Conservation (phyloP, 2,329 filamentous ascomycete genomes). For the Ophiostoma sp. region DNA sequence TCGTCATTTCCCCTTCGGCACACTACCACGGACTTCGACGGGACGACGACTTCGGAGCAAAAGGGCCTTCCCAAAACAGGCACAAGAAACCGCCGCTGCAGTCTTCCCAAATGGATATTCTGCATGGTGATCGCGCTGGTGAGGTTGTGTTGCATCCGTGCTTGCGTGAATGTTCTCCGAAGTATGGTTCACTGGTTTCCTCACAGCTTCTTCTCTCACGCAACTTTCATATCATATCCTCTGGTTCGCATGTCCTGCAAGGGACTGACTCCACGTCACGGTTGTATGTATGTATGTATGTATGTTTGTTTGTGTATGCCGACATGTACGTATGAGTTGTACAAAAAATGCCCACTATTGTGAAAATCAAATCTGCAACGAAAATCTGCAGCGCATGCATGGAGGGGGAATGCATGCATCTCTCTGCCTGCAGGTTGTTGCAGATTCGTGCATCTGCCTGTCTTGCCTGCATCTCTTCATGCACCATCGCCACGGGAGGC, state of each 20-base stretch:
- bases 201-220: not conserved
- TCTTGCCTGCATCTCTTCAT: not conserved
- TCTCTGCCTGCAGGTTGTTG: not conserved
- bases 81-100: not conserved
- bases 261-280: not conserved
- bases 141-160: not conserved
- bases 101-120: not conserved
- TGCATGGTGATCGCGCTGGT: not conserved
- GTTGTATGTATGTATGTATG: not conserved
- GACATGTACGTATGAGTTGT: slow-evolving; percentile 1
- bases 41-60: not conserved
- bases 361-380: not conserved
- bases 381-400: slow-evolving; percentile 2
- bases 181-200: not conserved
- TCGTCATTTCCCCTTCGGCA: not conserved
- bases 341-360: not conserved
- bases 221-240: not conserved
- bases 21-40: not conserved
- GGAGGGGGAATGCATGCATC: not conserved
- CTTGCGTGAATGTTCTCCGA: not conserved
- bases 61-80: too few species aligned
- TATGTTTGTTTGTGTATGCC: not conserved
- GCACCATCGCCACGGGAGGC: not conserved
- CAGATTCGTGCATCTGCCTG: not conserved
- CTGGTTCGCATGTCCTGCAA: not conserved